phyloP scores from a whole-genome alignment of 495 filamentous ascomycete genomes.

The Penicillium cataractarum region DNA sequence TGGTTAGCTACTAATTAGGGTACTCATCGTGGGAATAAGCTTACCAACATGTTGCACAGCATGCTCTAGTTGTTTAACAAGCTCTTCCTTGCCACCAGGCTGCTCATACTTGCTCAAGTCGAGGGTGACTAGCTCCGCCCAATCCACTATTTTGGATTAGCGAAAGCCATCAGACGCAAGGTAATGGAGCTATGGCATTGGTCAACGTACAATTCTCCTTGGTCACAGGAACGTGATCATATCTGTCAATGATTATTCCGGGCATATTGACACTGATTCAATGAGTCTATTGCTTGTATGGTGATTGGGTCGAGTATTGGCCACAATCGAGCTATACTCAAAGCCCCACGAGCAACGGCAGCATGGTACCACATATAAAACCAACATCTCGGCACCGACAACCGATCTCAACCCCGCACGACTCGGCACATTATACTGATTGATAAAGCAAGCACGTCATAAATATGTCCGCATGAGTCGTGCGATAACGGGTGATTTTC shows the following conservation, averaged over 20 bases:
- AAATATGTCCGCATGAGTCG: conserved; percentile 20
- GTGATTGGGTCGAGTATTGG: neutral
- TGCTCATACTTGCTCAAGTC: conserved; percentile 55
- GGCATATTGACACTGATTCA: conserved; percentile 36
- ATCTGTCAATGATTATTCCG: conserved; percentile 45
- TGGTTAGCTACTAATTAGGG: neutral
- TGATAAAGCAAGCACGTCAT: conserved; percentile 41
- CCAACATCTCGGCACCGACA: neutral
- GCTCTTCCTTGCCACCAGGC: conserved; percentile 55
- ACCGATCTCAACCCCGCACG: conserved; percentile 18
- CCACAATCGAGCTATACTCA: neutral
- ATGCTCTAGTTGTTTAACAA: conserved; percentile 60
- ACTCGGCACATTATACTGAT: conserved; percentile 8
- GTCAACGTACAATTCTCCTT: conserved; percentile 45
- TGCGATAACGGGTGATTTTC: conserved; percentile 21
- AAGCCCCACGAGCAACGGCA: conserved; percentile 1
- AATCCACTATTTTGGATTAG: conserved; percentile 41
- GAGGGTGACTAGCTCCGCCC: conserved; percentile 60
- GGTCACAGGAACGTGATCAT: conserved; percentile 53
- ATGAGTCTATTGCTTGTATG: too few relatives aligned
- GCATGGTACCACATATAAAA: conserved; percentile 8
- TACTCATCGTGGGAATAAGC: conserved; percentile 1
- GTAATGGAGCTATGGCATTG: neutral
- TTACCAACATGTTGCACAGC: conserved; percentile 57
- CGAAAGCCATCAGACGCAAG: neutral